These are phyloP conservation scores for Ophiostoma populinum DNA, from an alignment of 2,329 filamentous ascomycete species.

Conservation along the genomic window DNA sequence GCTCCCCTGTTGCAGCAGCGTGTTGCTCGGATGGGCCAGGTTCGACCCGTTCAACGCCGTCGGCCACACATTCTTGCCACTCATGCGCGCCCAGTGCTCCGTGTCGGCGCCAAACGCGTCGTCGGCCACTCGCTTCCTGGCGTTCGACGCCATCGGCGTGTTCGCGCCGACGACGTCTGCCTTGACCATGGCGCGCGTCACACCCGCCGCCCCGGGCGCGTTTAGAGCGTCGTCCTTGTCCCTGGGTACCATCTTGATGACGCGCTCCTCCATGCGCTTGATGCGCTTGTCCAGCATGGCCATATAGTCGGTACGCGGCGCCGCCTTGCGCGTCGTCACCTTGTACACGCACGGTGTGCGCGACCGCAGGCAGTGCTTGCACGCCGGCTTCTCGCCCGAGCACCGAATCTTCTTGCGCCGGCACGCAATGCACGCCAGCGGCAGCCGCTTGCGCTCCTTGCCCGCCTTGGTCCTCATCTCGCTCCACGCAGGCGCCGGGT, in stretches of 20 bases:
- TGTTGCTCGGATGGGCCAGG: slow-evolving; percentile 10
- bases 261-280: slow-evolving; percentile 93
- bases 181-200: slow-evolving; percentile 71
- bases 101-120: slow-evolving; percentile 75
- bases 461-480: slow-evolving; percentile 83
- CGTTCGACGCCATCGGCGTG: too few relatives aligned
- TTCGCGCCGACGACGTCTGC: slow-evolving; percentile 47
- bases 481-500: slow-evolving; percentile 48
- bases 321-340: slow-evolving; percentile 83
- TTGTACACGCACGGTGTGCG: slow-evolving; percentile 96
- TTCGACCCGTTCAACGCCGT: slow-evolving; percentile 24
- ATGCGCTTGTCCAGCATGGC: slow-evolving; percentile 92
- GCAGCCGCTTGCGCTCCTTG: slow-evolving; percentile 85
- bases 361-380: slow-evolving; percentile 86
- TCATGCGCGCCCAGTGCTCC: slow-evolving; percentile 59
- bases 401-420: slow-evolving; percentile 95
- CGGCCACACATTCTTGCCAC: too few relatives aligned
- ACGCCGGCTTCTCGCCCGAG: slow-evolving; percentile 92
- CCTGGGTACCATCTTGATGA: slow-evolving; percentile 89
- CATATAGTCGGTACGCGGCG: slow-evolving; percentile 95
- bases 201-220: slow-evolving; percentile 30
- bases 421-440: slow-evolving; percentile 88
- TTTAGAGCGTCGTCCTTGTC: slow-evolving; percentile 54
- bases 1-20: slow-evolving; percentile 40
- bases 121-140: slow-evolving; percentile 67